Evolutionary conservation across 352 stramenopile species (phyloP), one percentile per base, ranked within the genome.

Genomic region (Globisporangium parvum): DNA sequence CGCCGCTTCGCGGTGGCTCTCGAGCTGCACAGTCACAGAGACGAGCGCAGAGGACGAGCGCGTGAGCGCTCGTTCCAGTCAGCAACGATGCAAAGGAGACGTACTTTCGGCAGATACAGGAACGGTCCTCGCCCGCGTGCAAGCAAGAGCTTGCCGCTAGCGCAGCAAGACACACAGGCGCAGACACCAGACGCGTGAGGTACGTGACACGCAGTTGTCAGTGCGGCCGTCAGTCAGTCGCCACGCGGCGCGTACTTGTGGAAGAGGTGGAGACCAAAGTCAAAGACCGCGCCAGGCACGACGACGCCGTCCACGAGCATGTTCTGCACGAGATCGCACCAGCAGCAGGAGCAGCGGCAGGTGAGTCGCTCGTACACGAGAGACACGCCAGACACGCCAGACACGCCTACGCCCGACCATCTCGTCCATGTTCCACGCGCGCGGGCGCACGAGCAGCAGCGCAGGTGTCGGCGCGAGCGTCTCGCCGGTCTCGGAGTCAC

Each of bases 351-450:
- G 24, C 26, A 26, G 6, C 10, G 40, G 49, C 33, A 48, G 45
- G 41, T 6, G 17, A 20, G 14, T 20, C 47, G 6, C 26, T 48
- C 55, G 1, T 62, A 31, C 49, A 18, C 6, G 26, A 3, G 18
- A 23, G 44, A 39, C 9, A 60, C 0, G 2, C 0, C 4, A 40
- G 0, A 33, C 12, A 55, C 67, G 2, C 47, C 26, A 37, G 31
- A 37, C 31, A 37, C n/a, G 31, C 31, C 1, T 8, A 37, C 10
- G 31, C 8, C 31, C 31, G 31, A 87, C 91, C 60, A 79, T 88
- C 71, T 98, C 95, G 60, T 98, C 91, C 65, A 98, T 88, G 63
- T 98, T 96, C 93, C 93, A 98, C 33, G 93, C 93, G 28, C 95
- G 67, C 21, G 87, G 95, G 28, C 95, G 89, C 40, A 98, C 76